phyloP scores from a whole-genome alignment of 495 filamentous ascomycete species.

The Mytilinidion resinicola region DNA sequence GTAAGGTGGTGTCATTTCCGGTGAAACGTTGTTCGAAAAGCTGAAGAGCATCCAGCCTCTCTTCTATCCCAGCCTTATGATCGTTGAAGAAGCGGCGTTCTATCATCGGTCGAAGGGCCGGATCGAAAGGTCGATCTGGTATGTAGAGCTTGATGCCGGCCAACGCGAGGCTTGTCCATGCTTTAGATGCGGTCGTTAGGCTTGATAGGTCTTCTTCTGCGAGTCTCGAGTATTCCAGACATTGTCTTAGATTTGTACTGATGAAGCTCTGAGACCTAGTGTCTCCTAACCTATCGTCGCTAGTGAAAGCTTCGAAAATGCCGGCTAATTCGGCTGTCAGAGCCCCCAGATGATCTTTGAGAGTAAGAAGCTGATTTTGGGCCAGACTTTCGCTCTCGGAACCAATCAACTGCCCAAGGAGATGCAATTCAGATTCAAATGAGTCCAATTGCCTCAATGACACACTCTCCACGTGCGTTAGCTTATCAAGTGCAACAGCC shows the following conservation, averaged over 20 bases:
- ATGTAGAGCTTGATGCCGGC: constrained; percentile 64
- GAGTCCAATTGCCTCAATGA: constrained; percentile 56
- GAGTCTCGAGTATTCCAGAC: neutral
- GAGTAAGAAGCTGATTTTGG: constrained; percentile 20
- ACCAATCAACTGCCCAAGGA: constrained; percentile 43
- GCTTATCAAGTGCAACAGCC: constrained; percentile 49
- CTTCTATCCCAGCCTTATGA: constrained; percentile 46
- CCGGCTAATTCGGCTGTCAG: constrained; percentile 4
- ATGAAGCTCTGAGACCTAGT: no score
- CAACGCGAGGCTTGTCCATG: constrained; percentile 45
- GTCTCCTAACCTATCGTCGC: no score
- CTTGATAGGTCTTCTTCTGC: neutral
- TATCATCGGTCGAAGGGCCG: constrained; percentile 68
- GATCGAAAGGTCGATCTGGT: constrained; percentile 79
- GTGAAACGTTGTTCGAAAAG: constrained; percentile 62
- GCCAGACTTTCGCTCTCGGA: constrained; percentile 28
- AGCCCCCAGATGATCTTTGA: neutral
- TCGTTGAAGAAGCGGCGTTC: constrained; percentile 59
- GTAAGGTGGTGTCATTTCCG: constrained; percentile 57
- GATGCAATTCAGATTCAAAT: constrained; percentile 58
- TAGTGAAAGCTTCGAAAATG: neutral
- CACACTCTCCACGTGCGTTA: constrained; percentile 48
- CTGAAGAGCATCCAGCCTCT: constrained; percentile 54
- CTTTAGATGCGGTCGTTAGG: constrained; percentile 25
- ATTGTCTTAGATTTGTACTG: no score